A percentile compares a stretch with the other conserved stretches of the same genome.
Evolutionary conservation across 1,284 basidiomycete genomes (phyloP).

Genomic region (Pseudozyma tsukubaensis): DNA sequence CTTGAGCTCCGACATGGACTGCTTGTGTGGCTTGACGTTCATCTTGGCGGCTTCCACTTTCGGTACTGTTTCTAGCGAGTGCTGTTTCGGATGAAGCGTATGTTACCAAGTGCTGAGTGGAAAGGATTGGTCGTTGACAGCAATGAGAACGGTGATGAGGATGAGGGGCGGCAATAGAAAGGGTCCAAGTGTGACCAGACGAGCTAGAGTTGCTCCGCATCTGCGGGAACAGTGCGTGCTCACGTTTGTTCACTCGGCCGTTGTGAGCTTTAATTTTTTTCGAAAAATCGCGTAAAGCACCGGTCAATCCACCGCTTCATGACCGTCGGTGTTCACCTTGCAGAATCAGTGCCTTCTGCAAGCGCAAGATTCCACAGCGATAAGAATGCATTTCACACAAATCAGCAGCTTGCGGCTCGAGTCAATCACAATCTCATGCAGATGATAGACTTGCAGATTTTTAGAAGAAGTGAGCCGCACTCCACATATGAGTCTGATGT

Average conservation of each 20-base stretch:
- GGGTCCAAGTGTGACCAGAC: constrained; percentile 4
- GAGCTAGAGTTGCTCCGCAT: background rate
- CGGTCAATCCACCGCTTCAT: background rate
- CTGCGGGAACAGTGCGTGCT: constrained; percentile 4
- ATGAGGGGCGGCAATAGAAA: background rate
- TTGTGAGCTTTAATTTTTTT: background rate
- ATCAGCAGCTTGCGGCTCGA: constrained; percentile 18
- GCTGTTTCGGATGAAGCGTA: background rate
- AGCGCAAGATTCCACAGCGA: constrained; percentile 1
- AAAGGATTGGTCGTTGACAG: background rate
- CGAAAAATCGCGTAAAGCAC: background rate
- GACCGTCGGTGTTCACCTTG: background rate
- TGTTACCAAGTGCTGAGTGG: background rate
- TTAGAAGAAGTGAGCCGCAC: constrained; percentile 10
- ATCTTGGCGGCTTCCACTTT: constrained; percentile 68
- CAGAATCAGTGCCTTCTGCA: too few relatives aligned
- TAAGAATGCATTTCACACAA: constrained; percentile 11
- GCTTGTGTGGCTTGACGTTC: constrained; percentile 75
- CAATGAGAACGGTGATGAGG: background rate
- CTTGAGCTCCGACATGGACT: constrained; percentile 91
- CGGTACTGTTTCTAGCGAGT: background rate
- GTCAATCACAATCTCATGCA: constrained; percentile 17
- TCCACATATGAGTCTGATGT: constrained; percentile 5
- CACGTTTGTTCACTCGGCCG: constrained; percentile 8
- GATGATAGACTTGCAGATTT: constrained; percentile 14